Evolutionary conservation across 768 basidiomycete species (phyloP).

Genomic region (Pisolithus albus): DNA sequence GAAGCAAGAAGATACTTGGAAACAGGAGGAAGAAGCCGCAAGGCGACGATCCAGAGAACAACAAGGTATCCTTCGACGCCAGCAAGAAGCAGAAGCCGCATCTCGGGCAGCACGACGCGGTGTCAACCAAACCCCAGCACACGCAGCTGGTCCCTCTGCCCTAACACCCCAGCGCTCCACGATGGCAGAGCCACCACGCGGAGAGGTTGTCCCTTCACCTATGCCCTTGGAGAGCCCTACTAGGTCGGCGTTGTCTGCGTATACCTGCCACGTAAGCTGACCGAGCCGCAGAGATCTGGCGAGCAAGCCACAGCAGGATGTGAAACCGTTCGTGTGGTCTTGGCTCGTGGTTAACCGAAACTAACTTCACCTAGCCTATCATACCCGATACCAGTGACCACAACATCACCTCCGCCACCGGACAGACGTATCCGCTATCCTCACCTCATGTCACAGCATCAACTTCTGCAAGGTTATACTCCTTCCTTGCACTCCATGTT

Average conservation of each 20-base stretch:
- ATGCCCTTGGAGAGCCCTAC: conserved; percentile 66
- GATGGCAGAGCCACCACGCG: conserved; percentile 24
- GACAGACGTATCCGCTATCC: conserved; percentile 51
- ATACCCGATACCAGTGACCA: conserved; percentile 58
- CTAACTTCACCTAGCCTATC: conserved; percentile 16
- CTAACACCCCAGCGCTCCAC: conserved; percentile 31
- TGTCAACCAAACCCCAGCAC: conserved; percentile 21
- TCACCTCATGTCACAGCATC: conserved; percentile 72
- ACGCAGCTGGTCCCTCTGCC: conserved; percentile 24
- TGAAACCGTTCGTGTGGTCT: conserved; percentile 30
- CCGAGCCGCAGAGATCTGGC: conserved; percentile 18
- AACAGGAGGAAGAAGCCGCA: conserved; percentile 39
- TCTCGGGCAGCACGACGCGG: conserved; percentile 39
- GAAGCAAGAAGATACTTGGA: conserved; percentile 39
- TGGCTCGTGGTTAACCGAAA: background rate
- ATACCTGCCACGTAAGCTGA: conserved; percentile 30
- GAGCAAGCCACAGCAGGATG: conserved; percentile 27
- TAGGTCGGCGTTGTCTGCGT: conserved; percentile 41
- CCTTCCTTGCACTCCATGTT: conserved; percentile 80
- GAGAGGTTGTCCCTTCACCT: conserved; percentile 28
- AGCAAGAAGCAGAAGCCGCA: conserved; percentile 52
- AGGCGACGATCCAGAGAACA: conserved; percentile 46
- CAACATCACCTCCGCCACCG: conserved; percentile 56
- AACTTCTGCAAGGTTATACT: conserved; percentile 69
- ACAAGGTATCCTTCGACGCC: conserved; percentile 50